Conservation (phyloP, 805 yeast species). For the Clavispora phyllophila region DNA sequence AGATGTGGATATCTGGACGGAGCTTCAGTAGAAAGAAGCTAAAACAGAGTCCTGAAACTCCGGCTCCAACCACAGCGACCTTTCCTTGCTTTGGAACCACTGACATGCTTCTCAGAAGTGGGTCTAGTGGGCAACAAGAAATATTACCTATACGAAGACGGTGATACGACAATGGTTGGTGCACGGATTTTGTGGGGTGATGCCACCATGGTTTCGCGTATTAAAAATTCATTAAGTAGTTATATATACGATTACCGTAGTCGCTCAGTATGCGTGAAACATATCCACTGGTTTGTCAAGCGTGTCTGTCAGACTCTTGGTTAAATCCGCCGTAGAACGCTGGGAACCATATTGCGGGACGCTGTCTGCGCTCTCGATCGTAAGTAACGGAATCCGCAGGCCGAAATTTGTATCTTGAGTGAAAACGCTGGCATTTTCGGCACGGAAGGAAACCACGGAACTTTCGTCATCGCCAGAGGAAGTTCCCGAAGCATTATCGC, state of each 20-base stretch:
- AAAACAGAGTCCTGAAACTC: constrained; percentile 78
- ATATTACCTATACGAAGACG: not conserved
- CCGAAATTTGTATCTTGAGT: constrained; percentile 18
- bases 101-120: constrained; percentile 8
- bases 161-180: not conserved
- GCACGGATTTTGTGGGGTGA: constrained; percentile 1
- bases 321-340: constrained; percentile 2
- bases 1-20: constrained; percentile 72
- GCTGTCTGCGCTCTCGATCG: constrained; percentile 18
- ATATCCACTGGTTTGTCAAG: constrained; percentile 18
- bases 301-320: constrained; percentile 21
- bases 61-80: constrained; percentile 81
- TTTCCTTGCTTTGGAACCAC: constrained; percentile 28
- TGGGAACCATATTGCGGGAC: constrained; percentile 4
- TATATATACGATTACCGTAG: not conserved
- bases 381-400: constrained; percentile 24
- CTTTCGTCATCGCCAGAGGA: constrained; percentile 7
- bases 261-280: constrained; percentile 18
- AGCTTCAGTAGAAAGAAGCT: constrained; percentile 61
- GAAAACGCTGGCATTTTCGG: constrained; percentile 13
- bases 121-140: too few species aligned
- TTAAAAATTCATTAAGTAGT: not conserved
- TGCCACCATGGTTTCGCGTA: not conserved
- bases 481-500: constrained; percentile 1
- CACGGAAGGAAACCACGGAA: constrained; percentile 6